Percentiles rank a stretch among this genome's conserved stretches.
phyloP scores from a whole-genome alignment of 345 rosid genomes.

The Citrus maxima region DNA sequence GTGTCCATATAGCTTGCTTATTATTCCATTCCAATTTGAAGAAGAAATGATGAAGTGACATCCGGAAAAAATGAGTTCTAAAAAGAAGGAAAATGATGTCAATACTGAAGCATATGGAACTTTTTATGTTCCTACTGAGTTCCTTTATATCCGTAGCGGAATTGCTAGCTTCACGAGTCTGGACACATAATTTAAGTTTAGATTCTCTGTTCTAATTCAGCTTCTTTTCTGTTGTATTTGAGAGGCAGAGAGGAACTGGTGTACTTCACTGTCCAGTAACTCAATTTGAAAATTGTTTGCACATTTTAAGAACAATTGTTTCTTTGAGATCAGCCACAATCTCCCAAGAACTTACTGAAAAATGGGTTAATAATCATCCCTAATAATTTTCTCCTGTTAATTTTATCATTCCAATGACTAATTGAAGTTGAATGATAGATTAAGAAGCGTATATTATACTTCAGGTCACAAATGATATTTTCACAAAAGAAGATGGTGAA shows the following conservation, averaged over 20 bases:
- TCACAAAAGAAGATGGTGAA: conserved; percentile 96
- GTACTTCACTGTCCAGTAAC: not conserved
- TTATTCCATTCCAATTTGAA: no score
- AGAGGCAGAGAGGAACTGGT: not conserved
- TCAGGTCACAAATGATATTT: conserved; percentile 97
- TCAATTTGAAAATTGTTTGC: not conserved
- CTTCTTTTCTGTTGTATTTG: not conserved
- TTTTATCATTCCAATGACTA: not conserved
- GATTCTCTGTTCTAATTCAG: not conserved
- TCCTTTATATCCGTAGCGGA: not conserved
- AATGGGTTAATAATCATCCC: not conserved
- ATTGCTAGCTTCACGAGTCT: not conserved
- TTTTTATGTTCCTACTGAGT: no score
- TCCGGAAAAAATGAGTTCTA: no score
- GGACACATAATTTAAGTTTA: not conserved
- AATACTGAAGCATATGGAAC: no score
- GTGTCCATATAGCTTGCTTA: no score
- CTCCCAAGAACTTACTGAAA: not conserved
- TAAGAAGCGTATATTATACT: not conserved
- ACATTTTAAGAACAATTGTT: not conserved
- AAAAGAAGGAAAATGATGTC: no score
- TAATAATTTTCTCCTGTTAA: not conserved
- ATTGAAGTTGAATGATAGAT: conserved; percentile 9
- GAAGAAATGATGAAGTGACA: no score
- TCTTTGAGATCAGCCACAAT: not conserved